Evolutionary conservation across 768 basidiomycete genomes (phyloP).

Genomic region (Amanita thiersii): DNA sequence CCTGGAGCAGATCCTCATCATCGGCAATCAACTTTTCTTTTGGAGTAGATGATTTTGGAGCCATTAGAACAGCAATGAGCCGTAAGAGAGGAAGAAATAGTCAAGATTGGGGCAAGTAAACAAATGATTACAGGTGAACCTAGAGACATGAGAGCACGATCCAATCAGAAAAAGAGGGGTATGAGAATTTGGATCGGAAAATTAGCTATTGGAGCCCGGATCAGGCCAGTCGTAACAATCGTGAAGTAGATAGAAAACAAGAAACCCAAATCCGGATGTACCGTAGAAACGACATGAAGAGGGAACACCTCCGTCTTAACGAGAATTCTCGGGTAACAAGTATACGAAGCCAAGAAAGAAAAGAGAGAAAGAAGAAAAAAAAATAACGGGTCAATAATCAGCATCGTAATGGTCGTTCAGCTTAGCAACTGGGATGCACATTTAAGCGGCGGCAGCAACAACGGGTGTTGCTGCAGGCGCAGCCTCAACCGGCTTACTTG

Average conservation of each 20-base stretch:
- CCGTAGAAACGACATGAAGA: conserved; percentile 28
- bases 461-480: conserved; percentile 50
- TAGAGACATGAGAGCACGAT: conserved; percentile 51
- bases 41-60: conserved; percentile 44
- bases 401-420: conserved; percentile 40
- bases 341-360: conserved; percentile 12
- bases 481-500: conserved; percentile 34
- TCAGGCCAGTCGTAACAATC: conserved; percentile 60
- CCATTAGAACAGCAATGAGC: conserved; percentile 34
- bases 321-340: conserved; percentile 16
- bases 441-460: conserved; percentile 77
- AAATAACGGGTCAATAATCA: conserved; percentile 18
- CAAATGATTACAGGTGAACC: conserved; percentile 49
- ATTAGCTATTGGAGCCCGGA: conserved; percentile 64
- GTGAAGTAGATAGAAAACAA: conserved; percentile 45
- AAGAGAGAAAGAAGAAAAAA: conserved; percentile 21
- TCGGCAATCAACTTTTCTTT: conserved; percentile 63
- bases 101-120: conserved; percentile 12
- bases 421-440: conserved; percentile 18
- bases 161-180: conserved; percentile 49
- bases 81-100: conserved; percentile 1
- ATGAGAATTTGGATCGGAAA: conserved; percentile 52
- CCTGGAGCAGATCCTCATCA: conserved; percentile 86
- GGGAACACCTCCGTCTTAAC: conserved; percentile 18
- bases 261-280: conserved; percentile 55